A percentile compares a stretch with the other conserved stretches of the same genome.
phyloP scores from a whole-genome alignment of 2,329 filamentous ascomycete genomes.

The Coniochaeta sp. region DNA sequence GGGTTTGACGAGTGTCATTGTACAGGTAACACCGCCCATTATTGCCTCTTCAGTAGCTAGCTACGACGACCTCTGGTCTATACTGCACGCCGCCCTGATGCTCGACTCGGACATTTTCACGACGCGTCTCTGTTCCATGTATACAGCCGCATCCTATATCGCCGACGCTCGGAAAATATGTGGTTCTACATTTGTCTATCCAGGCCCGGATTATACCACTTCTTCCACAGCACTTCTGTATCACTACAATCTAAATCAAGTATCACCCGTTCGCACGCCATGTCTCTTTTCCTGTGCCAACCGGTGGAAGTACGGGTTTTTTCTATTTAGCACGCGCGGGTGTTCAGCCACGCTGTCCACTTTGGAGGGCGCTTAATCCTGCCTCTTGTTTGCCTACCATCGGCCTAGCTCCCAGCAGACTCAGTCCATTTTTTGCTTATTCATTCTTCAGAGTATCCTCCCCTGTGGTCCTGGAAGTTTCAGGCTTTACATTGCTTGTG shows the following conservation, averaged over 20 bases:
- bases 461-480: neutral
- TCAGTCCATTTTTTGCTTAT: neutral
- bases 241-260: neutral
- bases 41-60: too few species aligned
- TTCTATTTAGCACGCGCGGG: neutral
- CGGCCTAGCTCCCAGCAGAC: neutral
- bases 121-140: neutral
- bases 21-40: too few species aligned
- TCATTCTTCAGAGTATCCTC: neutral
- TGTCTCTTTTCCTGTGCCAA: neutral
- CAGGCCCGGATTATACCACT: neutral
- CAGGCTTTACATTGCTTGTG: neutral
- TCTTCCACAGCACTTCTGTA: neutral
- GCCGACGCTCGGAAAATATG: neutral
- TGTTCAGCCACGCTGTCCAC: neutral
- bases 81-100: neutral
- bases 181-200: neutral
- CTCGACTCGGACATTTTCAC: neutral
- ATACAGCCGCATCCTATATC: neutral
- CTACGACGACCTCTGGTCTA: neutral
- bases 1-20: neutral
- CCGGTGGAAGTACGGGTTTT: neutral
- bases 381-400: neutral
- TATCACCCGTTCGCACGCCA: neutral
- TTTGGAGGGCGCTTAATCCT: neutral